These are phyloP conservation scores for Saccharomycopsis microspora DNA, from an alignment of 805 yeast species.

Conservation along the genomic window DNA sequence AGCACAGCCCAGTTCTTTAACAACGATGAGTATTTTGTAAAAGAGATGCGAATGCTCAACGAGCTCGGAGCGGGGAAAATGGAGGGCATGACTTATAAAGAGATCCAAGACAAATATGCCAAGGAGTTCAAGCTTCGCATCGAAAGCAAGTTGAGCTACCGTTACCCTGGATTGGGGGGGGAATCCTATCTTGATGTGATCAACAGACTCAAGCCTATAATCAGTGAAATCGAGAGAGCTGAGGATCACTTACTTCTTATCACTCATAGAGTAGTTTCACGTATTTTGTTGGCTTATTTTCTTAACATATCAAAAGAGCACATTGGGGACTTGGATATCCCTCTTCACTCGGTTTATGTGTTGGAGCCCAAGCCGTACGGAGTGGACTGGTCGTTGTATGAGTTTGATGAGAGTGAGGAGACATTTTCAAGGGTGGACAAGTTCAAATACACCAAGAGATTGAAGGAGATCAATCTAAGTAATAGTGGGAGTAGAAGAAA, in stretches of 20 bases:
- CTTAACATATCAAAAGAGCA: constrained; percentile 70
- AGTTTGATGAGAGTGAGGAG: constrained; percentile 64
- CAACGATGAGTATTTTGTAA: constrained; percentile 62
- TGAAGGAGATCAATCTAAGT: constrained; percentile 12
- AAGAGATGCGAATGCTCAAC: constrained; percentile 87
- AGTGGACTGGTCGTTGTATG: constrained; percentile 84
- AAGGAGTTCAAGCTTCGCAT: constrained; percentile 70
- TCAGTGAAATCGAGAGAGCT: constrained; percentile 86
- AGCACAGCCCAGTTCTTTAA: constrained; percentile 70
- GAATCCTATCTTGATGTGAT: constrained; percentile 92
- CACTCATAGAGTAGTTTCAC: constrained; percentile 83
- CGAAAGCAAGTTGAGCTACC: constrained; percentile 66
- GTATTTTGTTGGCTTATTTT: constrained; percentile 81
- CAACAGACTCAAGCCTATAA: constrained; percentile 78
- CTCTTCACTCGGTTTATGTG: constrained; percentile 81
- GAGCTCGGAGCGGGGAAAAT: constrained; percentile 88
- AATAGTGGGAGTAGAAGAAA: constrained; percentile 7
- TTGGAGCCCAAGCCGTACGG: constrained; percentile 93
- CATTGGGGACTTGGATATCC: constrained; percentile 86
- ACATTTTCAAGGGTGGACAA: constrained; percentile 61
- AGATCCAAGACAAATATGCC: constrained; percentile 63
- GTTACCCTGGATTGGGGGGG: constrained; percentile 97
- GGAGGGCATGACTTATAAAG: constrained; percentile 88
- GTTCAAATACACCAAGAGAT: constrained; percentile 16
- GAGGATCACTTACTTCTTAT: constrained; percentile 76